A percentile compares a stretch with the other conserved stretches of the same genome.
Conservation (phyloP, 148 eudicot genomes). For the Camellia granthamiana region DNA sequence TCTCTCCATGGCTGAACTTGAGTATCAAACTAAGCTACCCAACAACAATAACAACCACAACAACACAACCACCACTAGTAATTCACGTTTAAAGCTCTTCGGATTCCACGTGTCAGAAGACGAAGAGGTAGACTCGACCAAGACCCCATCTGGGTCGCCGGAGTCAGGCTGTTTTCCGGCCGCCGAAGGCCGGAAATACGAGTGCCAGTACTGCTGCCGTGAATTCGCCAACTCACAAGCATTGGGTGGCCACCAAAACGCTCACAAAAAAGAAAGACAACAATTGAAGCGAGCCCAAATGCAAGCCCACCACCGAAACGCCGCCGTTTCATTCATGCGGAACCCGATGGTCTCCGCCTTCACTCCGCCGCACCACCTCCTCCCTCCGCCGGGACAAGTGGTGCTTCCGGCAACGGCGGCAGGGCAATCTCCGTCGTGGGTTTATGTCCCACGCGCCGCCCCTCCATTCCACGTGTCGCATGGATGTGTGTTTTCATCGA, state of each 20-base stretch:
- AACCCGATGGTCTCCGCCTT: slow-evolving; percentile 76
- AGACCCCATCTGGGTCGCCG: slow-evolving; percentile 41
- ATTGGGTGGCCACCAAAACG: slow-evolving; percentile 91
- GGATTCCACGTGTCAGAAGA: slow-evolving; percentile 62
- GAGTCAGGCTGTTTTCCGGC: slow-evolving; percentile 35
- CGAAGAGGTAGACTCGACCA: slow-evolving; percentile 37
- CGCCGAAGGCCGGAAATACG: slow-evolving; percentile 57
- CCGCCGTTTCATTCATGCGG: slow-evolving; percentile 61
- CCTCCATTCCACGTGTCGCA: slow-evolving; percentile 65
- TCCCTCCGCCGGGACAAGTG: slow-evolving; percentile 27
- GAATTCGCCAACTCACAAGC: slow-evolving; percentile 95
- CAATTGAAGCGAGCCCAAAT: slow-evolving; percentile 82
- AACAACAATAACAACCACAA: background rate
- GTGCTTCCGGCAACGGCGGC: slow-evolving; percentile 23
- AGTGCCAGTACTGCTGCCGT: slow-evolving; percentile 85
- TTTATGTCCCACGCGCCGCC: slow-evolving; percentile 60
- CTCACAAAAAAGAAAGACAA: slow-evolving; percentile 87
- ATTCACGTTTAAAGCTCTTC: slow-evolving; percentile 58
- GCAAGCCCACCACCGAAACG: slow-evolving; percentile 62
- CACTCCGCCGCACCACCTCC: slow-evolving; percentile 70
- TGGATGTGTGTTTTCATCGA: slow-evolving; percentile 48
- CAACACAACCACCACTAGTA: slow-evolving; percentile 5
- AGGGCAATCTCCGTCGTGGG: slow-evolving; percentile 45
- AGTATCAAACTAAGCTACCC: slow-evolving; percentile 36
- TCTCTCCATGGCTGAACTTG: slow-evolving; percentile 51